Evolutionary conservation across 2,329 filamentous ascomycete genomes (phyloP).

Genomic region (Neoascochyta sp.): DNA sequence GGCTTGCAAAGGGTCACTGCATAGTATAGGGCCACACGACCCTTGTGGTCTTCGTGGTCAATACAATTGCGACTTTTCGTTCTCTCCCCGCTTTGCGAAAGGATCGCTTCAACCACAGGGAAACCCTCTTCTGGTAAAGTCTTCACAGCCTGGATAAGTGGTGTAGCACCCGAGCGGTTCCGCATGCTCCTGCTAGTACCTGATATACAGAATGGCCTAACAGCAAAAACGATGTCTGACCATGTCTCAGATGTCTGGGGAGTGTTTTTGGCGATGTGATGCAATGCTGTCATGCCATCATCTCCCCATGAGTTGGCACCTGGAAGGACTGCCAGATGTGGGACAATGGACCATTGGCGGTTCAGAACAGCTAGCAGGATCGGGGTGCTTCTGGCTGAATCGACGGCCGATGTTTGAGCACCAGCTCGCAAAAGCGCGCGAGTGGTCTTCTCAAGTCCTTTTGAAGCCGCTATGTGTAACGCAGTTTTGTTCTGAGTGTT

Average conservation of each 20-base stretch:
- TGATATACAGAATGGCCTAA: slow-evolving; percentile 25
- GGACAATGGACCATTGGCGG: slow-evolving; percentile 28
- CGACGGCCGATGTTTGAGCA: slow-evolving; percentile 19
- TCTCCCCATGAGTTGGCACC: slow-evolving; percentile 33
- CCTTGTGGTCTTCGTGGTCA: slow-evolving; percentile 30
- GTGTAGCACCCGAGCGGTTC: slow-evolving; percentile 31
- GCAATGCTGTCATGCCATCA: slow-evolving; percentile 30
- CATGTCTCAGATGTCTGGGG: slow-evolving; percentile 22
- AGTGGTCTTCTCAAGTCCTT: slow-evolving; percentile 21
- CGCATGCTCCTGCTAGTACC: slow-evolving; percentile 33
- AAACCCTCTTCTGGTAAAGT: slow-evolving; percentile 28
- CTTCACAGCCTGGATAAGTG: slow-evolving; percentile 32
- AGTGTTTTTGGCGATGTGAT: slow-evolving; percentile 24
- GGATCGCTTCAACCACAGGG: slow-evolving; percentile 23
- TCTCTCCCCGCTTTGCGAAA: slow-evolving; percentile 15
- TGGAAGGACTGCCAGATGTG: slow-evolving; percentile 25
- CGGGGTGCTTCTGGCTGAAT: slow-evolving; percentile 24
- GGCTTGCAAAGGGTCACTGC: slow-evolving; percentile 25
- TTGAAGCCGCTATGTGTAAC: slow-evolving; percentile 29
- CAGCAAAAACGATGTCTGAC: slow-evolving; percentile 24
- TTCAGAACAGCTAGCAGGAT: slow-evolving; percentile 27
- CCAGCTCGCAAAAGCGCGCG: slow-evolving; percentile 20
- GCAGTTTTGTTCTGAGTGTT: slow-evolving; percentile 17
- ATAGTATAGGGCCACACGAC: slow-evolving; percentile 26
- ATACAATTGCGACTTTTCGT: slow-evolving; percentile 26